These are phyloP conservation scores for Xylariaceae sp. DNA, from an alignment of 2,329 filamentous ascomycete species.

Conservation along the genomic window DNA sequence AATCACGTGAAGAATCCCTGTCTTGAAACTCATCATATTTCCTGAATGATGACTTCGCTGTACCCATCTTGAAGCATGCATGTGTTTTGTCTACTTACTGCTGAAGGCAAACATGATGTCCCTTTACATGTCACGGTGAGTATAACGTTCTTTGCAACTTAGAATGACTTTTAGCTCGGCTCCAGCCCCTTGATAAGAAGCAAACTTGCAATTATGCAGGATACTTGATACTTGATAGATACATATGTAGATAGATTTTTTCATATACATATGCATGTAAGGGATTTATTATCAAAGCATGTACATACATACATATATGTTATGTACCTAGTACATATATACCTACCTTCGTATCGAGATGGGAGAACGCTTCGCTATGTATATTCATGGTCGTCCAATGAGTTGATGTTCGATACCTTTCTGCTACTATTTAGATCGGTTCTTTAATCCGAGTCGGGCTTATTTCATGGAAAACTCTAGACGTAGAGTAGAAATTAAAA, in stretches of 20 bases:
- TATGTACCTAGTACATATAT: not conserved
- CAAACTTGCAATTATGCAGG: constrained; percentile 17
- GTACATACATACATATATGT: not conserved
- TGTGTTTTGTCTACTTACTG: not conserved
- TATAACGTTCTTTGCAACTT: not conserved
- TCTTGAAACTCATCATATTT: not conserved
- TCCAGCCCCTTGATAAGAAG: constrained; percentile 18
- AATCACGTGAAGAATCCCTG: constrained; percentile 28
- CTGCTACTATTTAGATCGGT: no score
- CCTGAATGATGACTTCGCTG: constrained; percentile 5
- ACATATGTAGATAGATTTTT: not conserved
- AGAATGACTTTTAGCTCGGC: constrained; percentile 10
- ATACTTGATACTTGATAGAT: not conserved
- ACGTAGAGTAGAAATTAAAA: no score
- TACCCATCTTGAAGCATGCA: constrained; percentile 4
- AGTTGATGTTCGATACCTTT: no score
- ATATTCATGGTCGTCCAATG: not conserved
- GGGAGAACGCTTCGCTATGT: no score
- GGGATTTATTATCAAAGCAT: not conserved
- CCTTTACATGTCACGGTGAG: not conserved
- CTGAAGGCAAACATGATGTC: not conserved
- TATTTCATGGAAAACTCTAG: not conserved
- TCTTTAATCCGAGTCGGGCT: not conserved
- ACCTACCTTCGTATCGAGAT: no score
- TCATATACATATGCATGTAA: not conserved